Evolutionary conservation across 1,284 basidiomycete species (phyloP), one percentile per base, ranked within the genome.

Genomic region (Butyriboletus appendiculatus): DNA sequence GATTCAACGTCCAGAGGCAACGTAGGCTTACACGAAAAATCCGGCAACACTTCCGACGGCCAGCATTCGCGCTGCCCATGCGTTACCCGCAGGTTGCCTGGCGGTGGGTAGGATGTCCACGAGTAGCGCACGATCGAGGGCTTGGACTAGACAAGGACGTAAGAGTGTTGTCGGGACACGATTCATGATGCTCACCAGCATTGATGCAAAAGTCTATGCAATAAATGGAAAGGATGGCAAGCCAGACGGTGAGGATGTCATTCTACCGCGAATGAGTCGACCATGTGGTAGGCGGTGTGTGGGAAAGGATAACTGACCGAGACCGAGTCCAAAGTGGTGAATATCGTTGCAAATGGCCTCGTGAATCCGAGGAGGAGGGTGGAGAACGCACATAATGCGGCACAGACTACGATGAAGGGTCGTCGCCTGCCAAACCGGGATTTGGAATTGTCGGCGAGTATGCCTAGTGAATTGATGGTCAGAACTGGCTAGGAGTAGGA

Each of bases 201-300:
- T 98, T 98, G 59, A 98, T 90, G 26, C 87, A 85, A 65, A 98
- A 97, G 74, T 99, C 96, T 50, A 98, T 89, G 35, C 88, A 78
- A 65, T 92, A 97, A 48, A 99, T 92, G 3, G 94, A 79, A 16
- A 93, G 62, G 5, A 98, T 82, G 15, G 95, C 96, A 11, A 97
- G 77, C 59, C 78, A 82, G 46, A 96, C 84, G 2, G 90, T 89
- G 26, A 92, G 70, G 6, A 67, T 50, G 53, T 84, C 74, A 61
- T 90, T 85, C 86, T 90, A 56, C 1, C n/a, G 30, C 4, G 10
- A 9, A 18, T 50, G 40, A 47, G 48, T 22, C 0, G 40, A 45
- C 26, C 26, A 24, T 42, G 47, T 20, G 22, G 15, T n/a, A 34
- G 38, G 49, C 39, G 4, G 35, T 7, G 33, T 28, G 12, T n/a